Evolutionary conservation across 768 basidiomycete species (phyloP).

Genomic region (Phaeotremella skinneri): DNA sequence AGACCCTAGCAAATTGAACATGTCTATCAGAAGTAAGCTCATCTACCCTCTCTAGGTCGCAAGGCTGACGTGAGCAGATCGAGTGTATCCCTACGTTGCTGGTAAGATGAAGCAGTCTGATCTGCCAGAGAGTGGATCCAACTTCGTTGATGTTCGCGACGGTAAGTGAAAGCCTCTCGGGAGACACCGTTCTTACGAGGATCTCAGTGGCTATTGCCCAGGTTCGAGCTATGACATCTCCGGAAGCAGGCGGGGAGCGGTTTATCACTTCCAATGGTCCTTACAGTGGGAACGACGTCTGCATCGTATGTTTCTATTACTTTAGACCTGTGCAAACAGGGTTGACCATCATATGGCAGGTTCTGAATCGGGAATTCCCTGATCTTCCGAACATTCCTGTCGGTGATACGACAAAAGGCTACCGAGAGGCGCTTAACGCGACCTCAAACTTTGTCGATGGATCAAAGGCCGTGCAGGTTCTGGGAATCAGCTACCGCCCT

Average conservation of each 20-base stretch:
- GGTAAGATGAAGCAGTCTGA: slow-evolving; percentile 37
- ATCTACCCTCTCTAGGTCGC: not conserved
- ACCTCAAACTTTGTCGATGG: slow-evolving; percentile 20
- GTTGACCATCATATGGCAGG: not conserved
- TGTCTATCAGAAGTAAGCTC: slow-evolving; percentile 24
- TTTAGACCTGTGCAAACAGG: not conserved
- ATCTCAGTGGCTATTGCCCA: slow-evolving; percentile 62
- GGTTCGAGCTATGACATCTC: slow-evolving; percentile 56
- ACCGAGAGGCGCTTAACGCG: slow-evolving; percentile 11
- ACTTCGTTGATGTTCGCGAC: slow-evolving; percentile 39
- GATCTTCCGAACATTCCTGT: slow-evolving; percentile 21
- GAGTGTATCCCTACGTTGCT: slow-evolving; percentile 24
- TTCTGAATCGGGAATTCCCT: slow-evolving; percentile 26
- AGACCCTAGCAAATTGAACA: slow-evolving; percentile 51
- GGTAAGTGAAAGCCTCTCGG: slow-evolving; percentile 2
- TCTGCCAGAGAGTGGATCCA: slow-evolving; percentile 23
- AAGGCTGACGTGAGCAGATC: slow-evolving; percentile 10
- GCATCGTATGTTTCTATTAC: slow-evolving; percentile 18
- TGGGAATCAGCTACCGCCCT: slow-evolving; percentile 24
- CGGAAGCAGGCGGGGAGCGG: slow-evolving; percentile 59
- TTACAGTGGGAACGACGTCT: slow-evolving; percentile 37
- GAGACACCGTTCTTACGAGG: not conserved
- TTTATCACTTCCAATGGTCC: slow-evolving; percentile 55
- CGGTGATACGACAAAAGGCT: slow-evolving; percentile 14
- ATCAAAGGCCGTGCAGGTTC: slow-evolving; percentile 19